Evolutionary conservation across 179 eudicot genomes (phyloP).

Genomic region (Corrigiola litoralis): DNA sequence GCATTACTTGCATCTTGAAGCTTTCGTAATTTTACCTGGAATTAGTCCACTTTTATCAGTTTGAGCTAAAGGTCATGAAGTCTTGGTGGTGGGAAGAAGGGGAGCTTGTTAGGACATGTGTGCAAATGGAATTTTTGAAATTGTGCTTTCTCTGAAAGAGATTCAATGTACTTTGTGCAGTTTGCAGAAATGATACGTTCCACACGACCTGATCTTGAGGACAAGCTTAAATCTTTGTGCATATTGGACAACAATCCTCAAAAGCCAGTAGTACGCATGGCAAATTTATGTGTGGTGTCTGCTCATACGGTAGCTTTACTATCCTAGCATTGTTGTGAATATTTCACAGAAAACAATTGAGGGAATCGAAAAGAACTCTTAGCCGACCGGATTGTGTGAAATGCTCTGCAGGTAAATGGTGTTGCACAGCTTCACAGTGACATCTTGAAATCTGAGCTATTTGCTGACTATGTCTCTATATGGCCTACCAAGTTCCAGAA

Average conservation of each 20-base stretch:
- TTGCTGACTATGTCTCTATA: constrained; percentile 89
- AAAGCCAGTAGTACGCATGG: constrained; percentile 96
- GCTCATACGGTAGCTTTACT: constrained; percentile 69
- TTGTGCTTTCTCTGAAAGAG: background rate
- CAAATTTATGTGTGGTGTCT: constrained; percentile 95
- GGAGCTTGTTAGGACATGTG: no score
- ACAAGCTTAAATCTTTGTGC: constrained; percentile 56
- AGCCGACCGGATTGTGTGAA: constrained; percentile 1
- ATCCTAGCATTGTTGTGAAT: background rate
- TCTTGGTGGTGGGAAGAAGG: no score
- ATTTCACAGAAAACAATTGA: background rate
- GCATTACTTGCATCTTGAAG: no score
- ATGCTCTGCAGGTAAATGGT: constrained; percentile 79
- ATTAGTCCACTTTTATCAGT: no score
- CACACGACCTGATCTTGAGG: constrained; percentile 69
- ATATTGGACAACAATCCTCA: constrained; percentile 79
- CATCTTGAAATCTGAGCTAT: constrained; percentile 79
- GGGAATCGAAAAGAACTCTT: no score
- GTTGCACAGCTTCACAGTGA: constrained; percentile 99
- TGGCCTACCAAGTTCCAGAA: constrained; percentile 98
- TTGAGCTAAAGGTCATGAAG: no score
- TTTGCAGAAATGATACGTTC: constrained; percentile 65
- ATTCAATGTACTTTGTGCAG: constrained; percentile 34
- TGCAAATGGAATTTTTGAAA: background rate
- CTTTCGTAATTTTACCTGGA: no score